Base-by-base conservation (phyloP, 202 grass and related monocot genomes). In the Setaria viridis region DNA sequence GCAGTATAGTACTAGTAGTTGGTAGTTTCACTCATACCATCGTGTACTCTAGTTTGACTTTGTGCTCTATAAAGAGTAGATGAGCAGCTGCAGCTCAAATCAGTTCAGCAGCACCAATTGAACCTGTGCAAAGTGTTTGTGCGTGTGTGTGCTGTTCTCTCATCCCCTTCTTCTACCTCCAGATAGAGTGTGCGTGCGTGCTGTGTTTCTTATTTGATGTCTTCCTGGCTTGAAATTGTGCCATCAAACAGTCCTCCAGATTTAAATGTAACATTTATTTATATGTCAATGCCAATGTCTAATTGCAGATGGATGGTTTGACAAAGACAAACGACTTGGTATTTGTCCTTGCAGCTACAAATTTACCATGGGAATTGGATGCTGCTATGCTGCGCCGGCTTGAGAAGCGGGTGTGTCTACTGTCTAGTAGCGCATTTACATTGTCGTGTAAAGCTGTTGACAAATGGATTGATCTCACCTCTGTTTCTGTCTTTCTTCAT, bases 331-430 rank as follows among this genome's bases (percentile, higher is more conserved):
- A 99, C 33, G 97, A 99, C 77, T 87, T 99, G 62, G 94, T 94
- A 70, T 94, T 96, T 91, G 97, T 99, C 78, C 88, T 99, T 65
- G 97, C 97, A 55, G 97, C 92, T 58, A 99, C 93, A 87, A 99
- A 99, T 94, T 84, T 96, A 66, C 97, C 93, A 20, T 99, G 91
- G 97, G 97, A 99, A 75, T 53, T 99, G 77, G 97, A 99, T 94
- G 90, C 86, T 78, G 97, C 93, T 49, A 99, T 96, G 97, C 93
- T 96, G 57, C 90, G 91, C 41, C 84, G 97, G 17, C 92, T 99
- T 84, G 97, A 99, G 85, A 99, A 99, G 79, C 76, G 93, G 67
- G 91, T 94, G 89, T 3, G 48, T 50, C 20, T 21, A 50, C 48
- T 25, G 54, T 43, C 77, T 34, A 62, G 15, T 43, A 67, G 34